Evolutionary conservation across 2,329 filamentous ascomycete genomes (phyloP), one percentile per base, ranked within the genome.

Genomic region (Thielaviopsis euricoi): DNA sequence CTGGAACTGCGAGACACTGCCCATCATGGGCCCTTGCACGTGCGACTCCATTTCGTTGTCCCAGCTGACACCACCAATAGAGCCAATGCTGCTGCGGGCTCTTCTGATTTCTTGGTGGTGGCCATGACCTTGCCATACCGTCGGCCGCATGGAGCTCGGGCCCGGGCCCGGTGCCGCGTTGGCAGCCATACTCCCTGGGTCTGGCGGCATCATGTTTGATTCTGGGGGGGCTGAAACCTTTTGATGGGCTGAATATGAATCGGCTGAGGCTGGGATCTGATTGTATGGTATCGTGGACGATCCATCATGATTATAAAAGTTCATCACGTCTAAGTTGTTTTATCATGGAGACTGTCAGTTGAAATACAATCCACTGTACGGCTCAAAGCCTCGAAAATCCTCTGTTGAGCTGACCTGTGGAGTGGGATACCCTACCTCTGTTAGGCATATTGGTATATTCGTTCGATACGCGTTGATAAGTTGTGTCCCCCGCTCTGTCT

Each of bases 271-370:
- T 21, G 43, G 52, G 46, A 54, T 43, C 21, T n/a, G 15, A n/a
- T 22, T 25, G 21, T 23, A 54, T 22, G 43, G 52, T 21, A 54
- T 54, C 33, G 52, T 10, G 26, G 43, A 33, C 46, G 19, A 15
- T 43, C 33, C 12, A 33, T 40, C 52, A 33, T 54, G 52, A 46
- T 19, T 48, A 56, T 56, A 56, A 43, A 48, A 56, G 52, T 56
- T 56, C 55, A 56, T 56, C 29, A 19, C 25, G n/a, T 56, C 55
- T 56, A 25, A 46, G 33, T 10, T 54, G 21, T 40, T 40, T 40
- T 40, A 12, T 40, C 5, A 40, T 4, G 3, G 13, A 40, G 15
- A 12, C 37, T 40, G 37, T 40, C 37, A 40, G 37, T 40, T 40
- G 37, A 40, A 40, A 17, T 40, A 4, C 21, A 54, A 10, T 6